Base-by-base conservation (phyloP, 1,139 yeast species). In the Diutina pseudorugosa region DNA sequence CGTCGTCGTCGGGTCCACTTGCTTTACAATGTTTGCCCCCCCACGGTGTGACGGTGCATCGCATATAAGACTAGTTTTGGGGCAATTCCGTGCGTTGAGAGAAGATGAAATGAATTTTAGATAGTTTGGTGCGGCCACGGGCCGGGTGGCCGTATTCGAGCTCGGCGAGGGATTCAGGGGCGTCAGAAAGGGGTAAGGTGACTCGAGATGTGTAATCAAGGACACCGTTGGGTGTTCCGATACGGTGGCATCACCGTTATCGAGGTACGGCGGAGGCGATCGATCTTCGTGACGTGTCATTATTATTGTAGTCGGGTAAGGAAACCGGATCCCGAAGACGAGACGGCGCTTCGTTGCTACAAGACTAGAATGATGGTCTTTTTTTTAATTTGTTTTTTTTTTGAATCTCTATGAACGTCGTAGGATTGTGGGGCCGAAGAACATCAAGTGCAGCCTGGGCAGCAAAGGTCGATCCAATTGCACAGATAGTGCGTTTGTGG, bases 51-150 rank as follows among this genome's bases (percentile, higher is more conserved):
- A 30, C 36, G 12, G 36, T 30, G 36, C 36, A 12, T 30, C 36
- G 36, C 36, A 30, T 30, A 30, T 30, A 20, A 19, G 20, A 20
- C 45, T 16, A 12, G 18, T 16, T 12, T 16, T 42, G 45, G 33
- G 47, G 47, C 47, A 19, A 25, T 43, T 43, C 47, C 25, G 47
- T 43, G 47, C 47, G 33, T 43, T 21, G 47, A 43, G 19, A 25
- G 47, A 43, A 43, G 47, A 43, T 43, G 47, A 43, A 43, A 43
- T 23, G 47, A 43, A 43, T 30, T 30, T 30, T 30, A 30, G 36
- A 30, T 8, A 30, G n/a, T 4, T 11, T 30, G n/a, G 36, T 30
- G 36, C 36, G 36, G n/a, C 36, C 36, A 6, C 11, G 36, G n/a
- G n/a, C 36, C 36, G 36, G 8, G 7, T 23, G n/a, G n/a, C 36